Evolutionary conservation across 139 green algal species (phyloP).

Genomic region (Deuterostichococcus epilithicus): DNA sequence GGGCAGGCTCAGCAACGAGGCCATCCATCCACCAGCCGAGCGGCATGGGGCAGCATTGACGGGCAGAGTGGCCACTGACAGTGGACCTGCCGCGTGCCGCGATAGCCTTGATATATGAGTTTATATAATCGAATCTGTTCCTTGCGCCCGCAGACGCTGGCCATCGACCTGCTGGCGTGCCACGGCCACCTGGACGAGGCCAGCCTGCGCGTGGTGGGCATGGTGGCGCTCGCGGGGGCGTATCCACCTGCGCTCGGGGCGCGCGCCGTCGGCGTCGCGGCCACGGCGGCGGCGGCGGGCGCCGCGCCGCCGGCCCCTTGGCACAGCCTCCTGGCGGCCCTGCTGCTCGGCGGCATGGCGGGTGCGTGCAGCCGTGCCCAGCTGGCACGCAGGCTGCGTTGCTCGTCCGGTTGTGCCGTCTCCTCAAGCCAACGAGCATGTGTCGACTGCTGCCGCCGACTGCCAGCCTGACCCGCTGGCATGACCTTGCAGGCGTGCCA

Average conservation of each 20-base stretch:
- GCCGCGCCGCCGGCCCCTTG: background rate
- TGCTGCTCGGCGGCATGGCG: slow-evolving; percentile 14
- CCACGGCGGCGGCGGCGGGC: background rate
- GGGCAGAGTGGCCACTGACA: too few relatives aligned
- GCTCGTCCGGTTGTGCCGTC: too few relatives aligned
- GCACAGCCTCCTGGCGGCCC: slow-evolving; percentile 16
- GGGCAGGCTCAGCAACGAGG: too few relatives aligned
- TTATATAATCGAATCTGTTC: background rate
- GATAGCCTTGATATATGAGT: too few relatives aligned
- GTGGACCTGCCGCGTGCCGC: background rate
- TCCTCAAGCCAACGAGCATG: too few relatives aligned
- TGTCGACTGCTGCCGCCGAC: background rate
- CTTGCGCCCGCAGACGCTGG: slow-evolving; percentile 7
- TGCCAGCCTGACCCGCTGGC: too few relatives aligned
- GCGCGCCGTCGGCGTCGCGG: slow-evolving; percentile 5
- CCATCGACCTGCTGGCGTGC: slow-evolving; percentile 26
- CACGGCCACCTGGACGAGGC: slow-evolving; percentile 8
- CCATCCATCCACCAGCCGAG: too few relatives aligned
- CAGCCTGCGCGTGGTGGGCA: slow-evolving; percentile 12
- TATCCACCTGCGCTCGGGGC: slow-evolving; percentile 4
- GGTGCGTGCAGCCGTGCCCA: slow-evolving; percentile 2
- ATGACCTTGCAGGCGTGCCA: background rate
- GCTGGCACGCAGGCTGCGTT: background rate
- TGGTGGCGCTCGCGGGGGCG: slow-evolving; percentile 8
- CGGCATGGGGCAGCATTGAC: too few relatives aligned